Evolutionary conservation across 805 yeast genomes (phyloP), one percentile per base, ranked within the genome.

Genomic region (Yamadazyma kitorensis): DNA sequence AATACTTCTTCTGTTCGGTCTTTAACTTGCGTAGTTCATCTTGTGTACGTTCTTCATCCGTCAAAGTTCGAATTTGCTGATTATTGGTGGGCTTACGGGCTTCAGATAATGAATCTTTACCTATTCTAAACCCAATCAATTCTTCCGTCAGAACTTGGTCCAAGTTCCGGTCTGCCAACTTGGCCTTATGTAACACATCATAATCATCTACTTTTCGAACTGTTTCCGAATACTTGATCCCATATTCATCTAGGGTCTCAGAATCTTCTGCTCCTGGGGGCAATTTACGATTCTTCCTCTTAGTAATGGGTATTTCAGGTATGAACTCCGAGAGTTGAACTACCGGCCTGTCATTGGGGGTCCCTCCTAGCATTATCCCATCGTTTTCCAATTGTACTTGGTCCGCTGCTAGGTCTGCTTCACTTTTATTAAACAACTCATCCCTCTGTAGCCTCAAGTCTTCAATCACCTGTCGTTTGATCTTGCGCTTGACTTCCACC

Each of bases 221-320:
- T 1, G 64, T 54, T 9, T 59, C 55, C 6, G 41, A 29, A 39
- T 61, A 62, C 3, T 44, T 54, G 11, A 67, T 35, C 1, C 72
- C 72, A 41, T 67, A 67, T 33, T 67, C 72, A 22, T 59, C 61
- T 17, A 64, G 44, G 19, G 63, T 50, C 31, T 61, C 54, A 19
- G 55, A 62, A 12, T 59, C 46, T 30, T 61, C 34, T 30, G 57
- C 57, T 23, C 52, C 49, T 9, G 40, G 46, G 23, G 64, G 56
- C 31, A 64, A 33, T 37, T 57, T 60, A 6, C 72, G 41, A 17
- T 44, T 55, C 33, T 50, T 53, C 9, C 44, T 36, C 24, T 27
- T 38, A 14, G 38, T 31, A 14, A 43, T 27, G 6, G 49, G 44
- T 15, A 33, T 39, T 41, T 39, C 42, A 1, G 54, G 44, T 4